Evolutionary conservation across 805 yeast species (phyloP).

Genomic region (Saccharomycopsis fodiens): DNA sequence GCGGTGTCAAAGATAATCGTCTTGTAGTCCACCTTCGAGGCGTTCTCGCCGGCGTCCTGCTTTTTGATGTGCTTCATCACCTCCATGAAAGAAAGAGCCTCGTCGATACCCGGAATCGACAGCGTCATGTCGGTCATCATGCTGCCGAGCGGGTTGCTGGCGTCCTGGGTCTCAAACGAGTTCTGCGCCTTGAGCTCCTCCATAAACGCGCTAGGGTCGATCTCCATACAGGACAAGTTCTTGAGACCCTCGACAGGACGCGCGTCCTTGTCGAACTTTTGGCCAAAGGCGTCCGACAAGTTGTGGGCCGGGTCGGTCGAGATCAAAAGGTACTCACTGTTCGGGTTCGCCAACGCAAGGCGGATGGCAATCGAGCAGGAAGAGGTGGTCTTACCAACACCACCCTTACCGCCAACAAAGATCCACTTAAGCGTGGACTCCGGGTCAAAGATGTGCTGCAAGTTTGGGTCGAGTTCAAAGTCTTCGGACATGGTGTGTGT

Average conservation of each 20-base stretch:
- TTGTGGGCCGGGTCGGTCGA: conserved; percentile 99
- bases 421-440: conserved; percentile 83
- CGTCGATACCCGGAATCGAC: conserved; percentile 97
- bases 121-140: conserved; percentile 89
- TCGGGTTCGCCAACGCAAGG: conserved; percentile 75
- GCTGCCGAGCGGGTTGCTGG: conserved; percentile 38
- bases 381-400: conserved; percentile 98
- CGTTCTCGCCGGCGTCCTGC: conserved; percentile 36
- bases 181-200: conserved; percentile 66
- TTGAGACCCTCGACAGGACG: conserved; percentile 82
- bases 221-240: conserved; percentile 95
- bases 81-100: conserved; percentile 96
- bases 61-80: conserved; percentile 92
- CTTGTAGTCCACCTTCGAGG: conserved; percentile 46
- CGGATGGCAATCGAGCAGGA: conserved; percentile 94
- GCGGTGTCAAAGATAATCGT: conserved; percentile 98
- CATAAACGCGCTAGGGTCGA: conserved; percentile 91
- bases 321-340: conserved; percentile 75
- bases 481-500: conserved; percentile 16
- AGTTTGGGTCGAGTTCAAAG: conserved; percentile 61
- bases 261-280: conserved; percentile 96
- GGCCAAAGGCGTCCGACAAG: conserved; percentile 95
- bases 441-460: conserved; percentile 53
- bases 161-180: conserved; percentile 40
- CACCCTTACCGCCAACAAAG: conserved; percentile 99